These are phyloP conservation scores for Suillus bovinus DNA, from an alignment of 768 basidiomycete species.

Conservation along the genomic window DNA sequence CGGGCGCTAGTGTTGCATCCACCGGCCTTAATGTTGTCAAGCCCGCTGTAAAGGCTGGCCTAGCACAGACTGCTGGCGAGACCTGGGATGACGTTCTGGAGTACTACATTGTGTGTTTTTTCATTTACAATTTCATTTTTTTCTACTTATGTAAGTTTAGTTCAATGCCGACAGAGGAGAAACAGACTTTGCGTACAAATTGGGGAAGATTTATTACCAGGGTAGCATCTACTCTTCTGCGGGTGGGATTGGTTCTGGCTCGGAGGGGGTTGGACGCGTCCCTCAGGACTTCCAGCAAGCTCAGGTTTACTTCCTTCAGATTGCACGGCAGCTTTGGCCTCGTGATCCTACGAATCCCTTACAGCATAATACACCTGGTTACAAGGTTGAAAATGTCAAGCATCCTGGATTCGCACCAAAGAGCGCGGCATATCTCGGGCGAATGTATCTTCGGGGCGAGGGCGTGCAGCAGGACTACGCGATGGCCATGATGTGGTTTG, in stretches of 20 bases:
- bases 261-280: conserved; percentile 90
- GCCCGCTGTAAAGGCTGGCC: conserved; percentile 81
- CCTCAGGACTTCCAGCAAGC: conserved; percentile 78
- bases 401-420: conserved; percentile 67
- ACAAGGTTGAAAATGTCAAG: conserved; percentile 52
- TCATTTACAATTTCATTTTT: background rate
- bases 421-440: conserved; percentile 85
- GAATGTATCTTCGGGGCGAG: conserved; percentile 94
- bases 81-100: conserved; percentile 93
- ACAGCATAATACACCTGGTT: conserved; percentile 40
- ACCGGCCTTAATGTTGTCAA: conserved; percentile 72
- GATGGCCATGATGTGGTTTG: conserved; percentile 91
- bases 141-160: conserved; percentile 38
- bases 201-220: conserved; percentile 96
- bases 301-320: conserved; percentile 77
- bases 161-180: conserved; percentile 96
- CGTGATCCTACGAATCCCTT: conserved; percentile 63
- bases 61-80: conserved; percentile 84
- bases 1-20: conserved; percentile 91
- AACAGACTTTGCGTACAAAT: conserved; percentile 82
- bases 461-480: conserved; percentile 77
- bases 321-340: conserved; percentile 88
- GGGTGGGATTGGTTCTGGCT: conserved; percentile 84
- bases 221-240: conserved; percentile 83
- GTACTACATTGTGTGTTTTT: conserved; percentile 71